Evolutionary conservation across 164 flowering plant species (phyloP).

Genomic region (Vitis labrusca): DNA sequence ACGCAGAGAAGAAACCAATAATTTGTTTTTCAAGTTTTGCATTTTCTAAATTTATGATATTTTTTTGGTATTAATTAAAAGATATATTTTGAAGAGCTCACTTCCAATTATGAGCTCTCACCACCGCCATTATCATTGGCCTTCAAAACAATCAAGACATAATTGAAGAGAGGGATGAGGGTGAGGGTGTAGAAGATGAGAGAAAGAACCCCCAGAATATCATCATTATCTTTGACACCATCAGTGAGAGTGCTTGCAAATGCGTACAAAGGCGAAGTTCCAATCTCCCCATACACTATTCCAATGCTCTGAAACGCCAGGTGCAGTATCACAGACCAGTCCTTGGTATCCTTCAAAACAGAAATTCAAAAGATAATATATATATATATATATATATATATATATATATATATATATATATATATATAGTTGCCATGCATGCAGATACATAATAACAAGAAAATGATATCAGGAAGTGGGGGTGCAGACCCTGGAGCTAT

Average conservation of each 20-base stretch:
- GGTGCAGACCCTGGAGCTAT: not conserved
- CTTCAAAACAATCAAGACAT: slow-evolving; percentile 27
- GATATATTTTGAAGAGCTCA: too few species aligned
- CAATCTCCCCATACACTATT: slow-evolving; percentile 38
- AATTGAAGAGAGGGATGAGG: slow-evolving; percentile 32
- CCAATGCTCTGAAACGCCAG: slow-evolving; percentile 10
- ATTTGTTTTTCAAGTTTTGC: too few species aligned
- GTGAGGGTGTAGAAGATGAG: slow-evolving; percentile 34
- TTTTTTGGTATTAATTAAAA: too few species aligned
- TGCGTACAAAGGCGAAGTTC: slow-evolving; percentile 35
- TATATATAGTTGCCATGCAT: too few species aligned
- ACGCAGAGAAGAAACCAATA: too few species aligned
- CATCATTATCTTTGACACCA: slow-evolving; percentile 5
- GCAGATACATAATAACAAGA: too few species aligned
- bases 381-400: too few species aligned
- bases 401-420: too few species aligned
- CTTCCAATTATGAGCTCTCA: slow-evolving; percentile 4
- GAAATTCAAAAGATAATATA: not conserved
- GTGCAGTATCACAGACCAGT: slow-evolving; percentile 50
- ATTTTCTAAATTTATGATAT: too few species aligned
- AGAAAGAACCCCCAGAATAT: slow-evolving; percentile 33
- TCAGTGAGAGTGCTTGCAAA: slow-evolving; percentile 29
- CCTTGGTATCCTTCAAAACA: not conserved
- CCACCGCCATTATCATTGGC: slow-evolving; percentile 41
- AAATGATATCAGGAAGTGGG: not conserved